These are phyloP conservation scores for Aspergillus novofumigatus DNA, from an alignment of 2,329 filamentous ascomycete genomes.

Conservation along the genomic window DNA sequence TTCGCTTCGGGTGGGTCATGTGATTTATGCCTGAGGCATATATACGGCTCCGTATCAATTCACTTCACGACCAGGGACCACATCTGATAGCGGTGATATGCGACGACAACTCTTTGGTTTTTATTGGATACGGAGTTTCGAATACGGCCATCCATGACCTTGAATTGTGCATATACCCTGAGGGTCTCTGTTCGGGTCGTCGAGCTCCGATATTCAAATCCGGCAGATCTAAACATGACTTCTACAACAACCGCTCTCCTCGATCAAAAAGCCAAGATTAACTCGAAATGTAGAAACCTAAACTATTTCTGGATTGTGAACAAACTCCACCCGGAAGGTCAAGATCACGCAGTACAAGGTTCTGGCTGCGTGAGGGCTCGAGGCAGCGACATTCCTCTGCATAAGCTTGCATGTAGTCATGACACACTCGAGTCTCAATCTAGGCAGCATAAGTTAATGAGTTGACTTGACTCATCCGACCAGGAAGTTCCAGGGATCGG, in stretches of 20 bases:
- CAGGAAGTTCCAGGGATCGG: not conserved
- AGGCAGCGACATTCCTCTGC: not conserved
- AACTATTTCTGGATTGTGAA: not conserved
- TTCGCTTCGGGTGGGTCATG: slow-evolving; percentile 37
- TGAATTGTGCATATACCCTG: not conserved
- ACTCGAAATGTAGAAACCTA: not conserved
- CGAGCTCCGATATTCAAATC: not conserved
- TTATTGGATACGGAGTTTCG: not conserved
- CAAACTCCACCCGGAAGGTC: not conserved
- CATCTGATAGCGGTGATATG: not conserved
- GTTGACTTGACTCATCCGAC: not conserved
- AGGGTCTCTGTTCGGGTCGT: not conserved
- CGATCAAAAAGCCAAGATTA: not conserved
- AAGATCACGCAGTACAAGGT: not conserved
- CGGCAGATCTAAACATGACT: not conserved
- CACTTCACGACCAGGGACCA: not conserved
- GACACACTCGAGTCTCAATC: not conserved
- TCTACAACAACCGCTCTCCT: not conserved
- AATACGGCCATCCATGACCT: no score
- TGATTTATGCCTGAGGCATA: slow-evolving; percentile 25
- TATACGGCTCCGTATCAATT: not conserved
- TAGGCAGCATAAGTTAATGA: not conserved
- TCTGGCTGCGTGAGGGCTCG: not conserved
- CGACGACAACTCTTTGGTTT: not conserved
- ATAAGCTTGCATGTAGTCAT: not conserved